Evolutionary conservation across 2,329 filamentous ascomycete genomes (phyloP).

Genomic region (Penicillium glabrum): DNA sequence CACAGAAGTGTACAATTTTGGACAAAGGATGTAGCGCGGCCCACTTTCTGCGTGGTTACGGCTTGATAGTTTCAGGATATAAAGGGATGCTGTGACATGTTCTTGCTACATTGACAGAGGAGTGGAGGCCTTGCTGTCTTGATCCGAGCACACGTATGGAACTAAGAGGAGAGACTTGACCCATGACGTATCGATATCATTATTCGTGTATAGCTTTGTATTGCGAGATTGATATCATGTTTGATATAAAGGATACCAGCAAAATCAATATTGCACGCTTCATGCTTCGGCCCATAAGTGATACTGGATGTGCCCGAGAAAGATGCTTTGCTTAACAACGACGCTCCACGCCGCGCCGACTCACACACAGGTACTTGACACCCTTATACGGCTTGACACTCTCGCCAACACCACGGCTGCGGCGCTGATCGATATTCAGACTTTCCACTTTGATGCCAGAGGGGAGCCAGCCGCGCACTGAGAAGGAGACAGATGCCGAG

Average conservation of each 20-base stretch:
- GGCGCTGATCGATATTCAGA: conserved; percentile 66
- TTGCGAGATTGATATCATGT: not conserved
- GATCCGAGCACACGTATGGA: not conserved
- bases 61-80: too few relatives aligned
- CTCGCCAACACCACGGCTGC: conserved; percentile 81
- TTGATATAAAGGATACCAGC: not conserved
- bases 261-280: not conserved
- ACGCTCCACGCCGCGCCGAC: conserved; percentile 54
- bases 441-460: conserved; percentile 65
- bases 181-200: not conserved
- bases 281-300: conserved; percentile 1
- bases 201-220: not conserved
- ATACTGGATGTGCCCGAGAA: not conserved
- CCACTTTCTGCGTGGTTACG: not conserved
- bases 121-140: not conserved
- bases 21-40: not conserved
- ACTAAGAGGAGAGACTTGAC: not conserved
- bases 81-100: not conserved
- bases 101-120: not conserved
- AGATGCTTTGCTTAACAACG: conserved; percentile 29
- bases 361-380: conserved; percentile 89
- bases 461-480: conserved; percentile 63
- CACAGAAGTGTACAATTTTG: not conserved
- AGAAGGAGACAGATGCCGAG: conserved; percentile 68
- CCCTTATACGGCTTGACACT: conserved; percentile 95